These are phyloP conservation scores for Goffeauzyma gilvescens DNA, from an alignment of 768 basidiomycete species.

Conservation along the genomic window DNA sequence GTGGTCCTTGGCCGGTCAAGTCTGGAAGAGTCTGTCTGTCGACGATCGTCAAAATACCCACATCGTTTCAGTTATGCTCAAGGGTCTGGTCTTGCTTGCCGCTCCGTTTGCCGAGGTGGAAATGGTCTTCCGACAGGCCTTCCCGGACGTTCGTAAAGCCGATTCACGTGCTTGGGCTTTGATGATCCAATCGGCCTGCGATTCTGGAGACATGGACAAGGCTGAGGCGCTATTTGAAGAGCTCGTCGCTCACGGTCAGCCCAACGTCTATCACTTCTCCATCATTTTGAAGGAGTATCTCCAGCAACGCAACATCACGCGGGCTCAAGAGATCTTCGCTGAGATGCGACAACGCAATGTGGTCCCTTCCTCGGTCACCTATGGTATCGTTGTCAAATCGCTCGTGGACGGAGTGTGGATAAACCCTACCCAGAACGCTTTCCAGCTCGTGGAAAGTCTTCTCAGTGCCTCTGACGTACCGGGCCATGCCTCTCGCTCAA, in stretches of 20 bases:
- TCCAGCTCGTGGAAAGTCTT: too few species aligned
- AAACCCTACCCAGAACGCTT: too few species aligned
- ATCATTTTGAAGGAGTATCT: constrained; percentile 59
- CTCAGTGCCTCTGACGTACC: too few species aligned
- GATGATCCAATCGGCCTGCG: constrained; percentile 63
- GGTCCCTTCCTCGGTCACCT: constrained; percentile 49
- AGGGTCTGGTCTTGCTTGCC: constrained; percentile 63
- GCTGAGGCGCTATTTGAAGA: constrained; percentile 3
- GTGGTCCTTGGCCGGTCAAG: constrained; percentile 54
- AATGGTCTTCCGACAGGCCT: constrained; percentile 38
- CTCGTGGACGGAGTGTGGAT: constrained; percentile 39
- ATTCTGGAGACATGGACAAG: constrained; percentile 51
- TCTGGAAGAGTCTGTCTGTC: constrained; percentile 44
- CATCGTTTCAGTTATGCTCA: constrained; percentile 58
- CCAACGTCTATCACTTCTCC: constrained; percentile 39
- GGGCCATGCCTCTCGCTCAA: too few species aligned
- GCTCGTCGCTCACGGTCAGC: neutral
- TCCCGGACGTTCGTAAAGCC: constrained; percentile 23
- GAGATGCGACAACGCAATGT: constrained; percentile 53
- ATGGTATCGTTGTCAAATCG: constrained; percentile 46
- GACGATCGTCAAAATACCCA: constrained; percentile 24
- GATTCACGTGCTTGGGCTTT: constrained; percentile 50
- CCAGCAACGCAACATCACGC: constrained; percentile 37
- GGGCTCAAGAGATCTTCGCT: constrained; percentile 49
- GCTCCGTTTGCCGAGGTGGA: constrained; percentile 52